Conservation (phyloP, 441 rosid species). For the Omphalea diandra region DNA sequence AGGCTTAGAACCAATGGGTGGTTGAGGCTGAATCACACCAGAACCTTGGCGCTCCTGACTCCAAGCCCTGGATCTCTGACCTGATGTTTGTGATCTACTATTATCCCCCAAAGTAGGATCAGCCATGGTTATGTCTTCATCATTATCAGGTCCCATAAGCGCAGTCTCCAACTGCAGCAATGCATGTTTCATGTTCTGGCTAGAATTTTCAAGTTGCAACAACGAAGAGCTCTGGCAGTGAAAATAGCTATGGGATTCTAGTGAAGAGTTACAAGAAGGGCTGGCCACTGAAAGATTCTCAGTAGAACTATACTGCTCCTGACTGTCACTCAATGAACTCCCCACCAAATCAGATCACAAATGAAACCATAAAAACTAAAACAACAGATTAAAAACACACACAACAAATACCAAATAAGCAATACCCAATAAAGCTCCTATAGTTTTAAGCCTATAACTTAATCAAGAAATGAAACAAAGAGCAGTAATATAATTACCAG, state of each 20-base stretch:
- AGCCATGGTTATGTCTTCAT: slow-evolving; percentile 26
- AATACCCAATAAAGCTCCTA: not conserved
- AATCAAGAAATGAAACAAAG: not conserved
- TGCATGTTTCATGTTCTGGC: slow-evolving; percentile 36
- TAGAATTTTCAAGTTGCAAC: slow-evolving; percentile 29
- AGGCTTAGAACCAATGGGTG: slow-evolving; percentile 28
- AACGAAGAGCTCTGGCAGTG: slow-evolving; percentile 39
- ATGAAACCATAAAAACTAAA: not conserved
- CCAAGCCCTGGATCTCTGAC: slow-evolving; percentile 31
- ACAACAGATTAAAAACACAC: not conserved
- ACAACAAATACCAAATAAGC: not conserved
- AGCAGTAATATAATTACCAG: not conserved
- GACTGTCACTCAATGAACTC: slow-evolving; percentile 47
- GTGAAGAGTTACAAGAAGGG: slow-evolving; percentile 46
- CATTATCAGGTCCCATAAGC: slow-evolving; percentile 48
- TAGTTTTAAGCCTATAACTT: not conserved
- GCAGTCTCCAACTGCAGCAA: slow-evolving; percentile 53
- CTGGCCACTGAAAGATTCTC: slow-evolving; percentile 45
- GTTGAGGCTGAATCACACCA: slow-evolving; percentile 32
- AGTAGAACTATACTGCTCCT: slow-evolving; percentile 46
- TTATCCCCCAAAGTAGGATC: slow-evolving; percentile 27
- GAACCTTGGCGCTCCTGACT: slow-evolving; percentile 31
- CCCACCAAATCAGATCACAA: not conserved
- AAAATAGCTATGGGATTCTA: slow-evolving; percentile 36
- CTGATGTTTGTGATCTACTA: slow-evolving; percentile 29